Percentiles rank a stretch among this genome's conserved stretches.
These are phyloP conservation scores for Candida sanyaensis DNA, from an alignment of 1,139 yeast species.

Conservation along the genomic window DNA sequence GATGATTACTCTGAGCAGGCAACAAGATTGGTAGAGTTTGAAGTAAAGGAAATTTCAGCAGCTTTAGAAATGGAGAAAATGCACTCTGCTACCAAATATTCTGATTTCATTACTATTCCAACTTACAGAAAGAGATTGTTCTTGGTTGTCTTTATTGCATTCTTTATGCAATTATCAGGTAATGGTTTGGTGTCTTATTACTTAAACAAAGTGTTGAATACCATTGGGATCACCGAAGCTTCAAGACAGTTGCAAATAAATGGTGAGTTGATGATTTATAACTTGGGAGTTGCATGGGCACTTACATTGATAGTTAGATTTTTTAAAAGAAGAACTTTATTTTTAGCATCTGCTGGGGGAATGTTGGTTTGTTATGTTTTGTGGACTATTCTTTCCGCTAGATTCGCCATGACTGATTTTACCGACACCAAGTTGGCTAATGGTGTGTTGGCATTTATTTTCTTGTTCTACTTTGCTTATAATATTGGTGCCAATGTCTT, in stretches of 20 bases:
- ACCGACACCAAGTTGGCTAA: constrained; percentile 34
- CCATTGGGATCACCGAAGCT: constrained; percentile 50
- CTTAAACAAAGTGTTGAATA: constrained; percentile 45
- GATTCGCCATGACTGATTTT: constrained; percentile 37
- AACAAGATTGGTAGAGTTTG: constrained; percentile 41
- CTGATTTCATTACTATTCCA: constrained; percentile 34
- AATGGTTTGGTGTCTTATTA: constrained; percentile 56
- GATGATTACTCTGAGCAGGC: constrained; percentile 29
- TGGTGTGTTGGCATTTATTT: constrained; percentile 48
- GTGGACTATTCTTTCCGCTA: constrained; percentile 41
- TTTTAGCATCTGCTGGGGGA: constrained; percentile 33
- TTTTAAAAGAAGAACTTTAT: constrained; percentile 48
- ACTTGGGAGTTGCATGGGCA: constrained; percentile 34
- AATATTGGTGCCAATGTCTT: constrained; percentile 37
- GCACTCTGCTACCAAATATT: constrained; percentile 27
- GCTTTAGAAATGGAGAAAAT: constrained; percentile 38
- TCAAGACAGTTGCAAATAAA: constrained; percentile 48
- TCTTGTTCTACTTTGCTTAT: constrained; percentile 40
- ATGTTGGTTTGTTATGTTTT: constrained; percentile 42
- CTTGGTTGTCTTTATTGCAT: constrained; percentile 32
- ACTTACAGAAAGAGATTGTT: constrained; percentile 48
- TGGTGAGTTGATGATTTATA: constrained; percentile 45
- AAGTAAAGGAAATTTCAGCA: constrained; percentile 45
- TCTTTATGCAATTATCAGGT: constrained; percentile 51
- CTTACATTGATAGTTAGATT: constrained; percentile 31